These are phyloP conservation scores for Penicillium brevicompactum DNA, from an alignment of 2,329 filamentous ascomycete species.

Conservation along the genomic window DNA sequence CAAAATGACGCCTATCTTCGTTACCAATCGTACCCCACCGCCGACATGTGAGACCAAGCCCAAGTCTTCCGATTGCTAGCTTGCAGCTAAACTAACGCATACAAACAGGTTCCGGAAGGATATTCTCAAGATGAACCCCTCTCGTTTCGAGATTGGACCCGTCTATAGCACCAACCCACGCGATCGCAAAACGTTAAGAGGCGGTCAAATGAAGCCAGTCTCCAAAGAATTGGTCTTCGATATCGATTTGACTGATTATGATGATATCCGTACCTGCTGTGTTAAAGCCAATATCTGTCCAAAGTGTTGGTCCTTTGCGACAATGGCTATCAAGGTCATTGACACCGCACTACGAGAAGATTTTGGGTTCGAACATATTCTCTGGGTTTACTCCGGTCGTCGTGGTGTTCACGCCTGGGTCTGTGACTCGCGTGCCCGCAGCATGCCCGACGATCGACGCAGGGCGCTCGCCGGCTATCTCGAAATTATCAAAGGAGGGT, in stretches of 20 bases:
- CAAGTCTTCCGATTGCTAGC: background rate
- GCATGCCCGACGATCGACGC: slow-evolving; percentile 82
- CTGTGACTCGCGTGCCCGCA: slow-evolving; percentile 83
- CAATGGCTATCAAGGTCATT: slow-evolving; percentile 94
- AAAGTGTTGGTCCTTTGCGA: slow-evolving; percentile 96
- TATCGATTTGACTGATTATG: slow-evolving; percentile 99
- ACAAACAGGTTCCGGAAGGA: slow-evolving; percentile 76
- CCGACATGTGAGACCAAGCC: slow-evolving; percentile 56
- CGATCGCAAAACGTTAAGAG: slow-evolving; percentile 82
- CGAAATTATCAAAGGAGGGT: slow-evolving; percentile 83
- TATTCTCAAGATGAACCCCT: slow-evolving; percentile 82
- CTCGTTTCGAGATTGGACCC: slow-evolving; percentile 97
- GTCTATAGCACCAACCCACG: slow-evolving; percentile 92
- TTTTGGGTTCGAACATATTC: slow-evolving; percentile 93
- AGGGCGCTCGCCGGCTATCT: slow-evolving; percentile 86
- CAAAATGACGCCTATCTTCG: slow-evolving; percentile 88
- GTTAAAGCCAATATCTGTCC: slow-evolving; percentile 88
- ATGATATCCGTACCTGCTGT: slow-evolving; percentile 94
- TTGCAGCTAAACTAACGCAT: slow-evolving; percentile 21
- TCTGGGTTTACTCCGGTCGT: slow-evolving; percentile 98
- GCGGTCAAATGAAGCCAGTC: slow-evolving; percentile 79
- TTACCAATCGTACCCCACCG: slow-evolving; percentile 77
- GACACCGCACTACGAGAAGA: slow-evolving; percentile 86
- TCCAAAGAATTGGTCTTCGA: slow-evolving; percentile 97
- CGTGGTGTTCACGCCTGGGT: slow-evolving; percentile 98